Evolutionary conservation across 2,329 filamentous ascomycete genomes (phyloP).

Genomic region (Pseudocercospora ulei): DNA sequence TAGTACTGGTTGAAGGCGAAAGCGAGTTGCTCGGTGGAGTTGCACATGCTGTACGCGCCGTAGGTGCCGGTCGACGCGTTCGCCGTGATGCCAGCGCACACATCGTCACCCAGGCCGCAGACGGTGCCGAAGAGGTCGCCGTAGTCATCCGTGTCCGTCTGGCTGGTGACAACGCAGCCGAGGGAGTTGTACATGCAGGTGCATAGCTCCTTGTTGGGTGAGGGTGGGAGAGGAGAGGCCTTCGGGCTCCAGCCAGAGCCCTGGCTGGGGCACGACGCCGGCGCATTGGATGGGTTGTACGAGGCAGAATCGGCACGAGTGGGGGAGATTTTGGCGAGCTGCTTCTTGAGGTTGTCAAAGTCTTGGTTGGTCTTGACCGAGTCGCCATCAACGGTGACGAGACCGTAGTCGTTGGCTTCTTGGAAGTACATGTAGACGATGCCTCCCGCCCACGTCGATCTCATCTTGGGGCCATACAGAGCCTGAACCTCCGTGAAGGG

Average conservation of each 20-base stretch:
- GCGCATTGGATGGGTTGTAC: constrained; percentile 67
- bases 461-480: constrained; percentile 75
- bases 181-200: constrained; percentile 71
- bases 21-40: constrained; percentile 57
- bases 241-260: constrained; percentile 59
- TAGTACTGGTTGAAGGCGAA: constrained; percentile 69
- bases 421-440: constrained; percentile 99
- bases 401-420: constrained; percentile 79
- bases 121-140: constrained; percentile 63
- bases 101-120: constrained; percentile 49
- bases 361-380: constrained; percentile 60
- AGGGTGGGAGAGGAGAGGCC: constrained; percentile 61
- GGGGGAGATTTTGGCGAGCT: constrained; percentile 60
- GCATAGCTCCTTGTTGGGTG: constrained; percentile 70
- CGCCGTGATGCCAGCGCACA: constrained; percentile 59
- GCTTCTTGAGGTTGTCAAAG: constrained; percentile 61
- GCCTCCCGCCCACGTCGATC: constrained; percentile 78
- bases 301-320: constrained; percentile 53
- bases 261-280: constrained; percentile 60
- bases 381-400: constrained; percentile 54
- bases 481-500: constrained; percentile 75
- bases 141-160: constrained; percentile 51
- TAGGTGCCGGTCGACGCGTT: constrained; percentile 60
- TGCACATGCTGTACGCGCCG: constrained; percentile 71
- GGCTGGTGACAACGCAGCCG: constrained; percentile 56